Evolutionary conservation across 192 early-diverging fungal species (phyloP).

Genomic region (Chytriomyces sp.): DNA sequence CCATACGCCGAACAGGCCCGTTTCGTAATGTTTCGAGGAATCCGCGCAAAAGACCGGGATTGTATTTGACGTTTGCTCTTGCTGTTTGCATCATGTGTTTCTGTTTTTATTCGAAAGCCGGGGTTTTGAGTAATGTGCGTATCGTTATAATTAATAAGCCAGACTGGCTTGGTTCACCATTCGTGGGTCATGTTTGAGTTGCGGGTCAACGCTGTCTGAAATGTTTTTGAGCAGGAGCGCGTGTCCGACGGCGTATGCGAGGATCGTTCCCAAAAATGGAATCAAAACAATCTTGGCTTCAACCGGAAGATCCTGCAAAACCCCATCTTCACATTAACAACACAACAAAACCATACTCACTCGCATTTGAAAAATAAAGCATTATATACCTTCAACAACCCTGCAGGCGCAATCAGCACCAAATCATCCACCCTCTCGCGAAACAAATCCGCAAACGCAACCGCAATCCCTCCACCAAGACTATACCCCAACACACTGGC

Average conservation of each 20-base stretch:
- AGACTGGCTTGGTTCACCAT: background rate
- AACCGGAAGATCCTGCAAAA: background rate
- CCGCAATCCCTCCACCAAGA: slow-evolving; percentile 57
- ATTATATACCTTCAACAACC: slow-evolving; percentile 39
- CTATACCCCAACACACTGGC: slow-evolving; percentile 48
- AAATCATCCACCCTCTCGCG: slow-evolving; percentile 49
- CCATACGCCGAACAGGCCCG: slow-evolving; percentile 17
- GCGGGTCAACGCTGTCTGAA: background rate
- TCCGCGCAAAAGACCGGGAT: slow-evolving; percentile 18
- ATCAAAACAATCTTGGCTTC: background rate
- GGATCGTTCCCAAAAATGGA: background rate
- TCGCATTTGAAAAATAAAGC: no score
- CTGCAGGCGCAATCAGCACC: slow-evolving; percentile 55
- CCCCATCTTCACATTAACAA: no score
- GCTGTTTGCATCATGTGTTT: background rate
- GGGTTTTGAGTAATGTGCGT: background rate
- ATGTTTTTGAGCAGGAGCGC: background rate
- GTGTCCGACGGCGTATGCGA: background rate
- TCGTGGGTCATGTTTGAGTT: background rate
- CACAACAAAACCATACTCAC: no score
- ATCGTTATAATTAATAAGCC: background rate
- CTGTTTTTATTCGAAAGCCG: background rate
- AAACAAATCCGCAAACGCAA: slow-evolving; percentile 45
- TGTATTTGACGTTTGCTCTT: background rate
- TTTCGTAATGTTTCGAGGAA: slow-evolving; percentile 7